phyloP scores from a whole-genome alignment of 768 basidiomycete genomes.

The Rhodotorula graminis region DNA sequence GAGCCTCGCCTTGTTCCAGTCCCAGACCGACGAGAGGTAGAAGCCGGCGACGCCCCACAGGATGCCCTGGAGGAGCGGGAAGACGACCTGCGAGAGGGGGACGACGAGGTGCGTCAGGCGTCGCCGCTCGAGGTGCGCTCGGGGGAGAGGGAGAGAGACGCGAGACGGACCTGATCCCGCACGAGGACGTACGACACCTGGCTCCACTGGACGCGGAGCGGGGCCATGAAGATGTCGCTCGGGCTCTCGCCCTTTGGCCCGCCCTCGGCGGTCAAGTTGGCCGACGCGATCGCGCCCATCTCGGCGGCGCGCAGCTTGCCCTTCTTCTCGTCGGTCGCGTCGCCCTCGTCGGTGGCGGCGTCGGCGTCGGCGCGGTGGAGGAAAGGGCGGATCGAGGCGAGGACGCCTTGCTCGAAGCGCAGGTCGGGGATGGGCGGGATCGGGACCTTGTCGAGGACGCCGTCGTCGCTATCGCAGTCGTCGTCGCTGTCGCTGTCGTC shows the following conservation, averaged over 20 bases:
- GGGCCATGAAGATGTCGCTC: constrained; percentile 17
- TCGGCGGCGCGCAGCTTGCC: not conserved
- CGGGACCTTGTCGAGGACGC: constrained; percentile 3
- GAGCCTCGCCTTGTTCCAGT: constrained; percentile 5
- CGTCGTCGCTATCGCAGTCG: not conserved
- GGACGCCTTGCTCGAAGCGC: constrained; percentile 41
- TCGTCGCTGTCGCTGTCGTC: not conserved
- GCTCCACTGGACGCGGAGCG: constrained; percentile 34
- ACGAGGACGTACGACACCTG: constrained; percentile 35
- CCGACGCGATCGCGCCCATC: constrained; percentile 2
- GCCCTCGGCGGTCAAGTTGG: constrained; percentile 8
- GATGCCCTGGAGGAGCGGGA: constrained; percentile 20
- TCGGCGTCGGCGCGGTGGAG: constrained; percentile 8
- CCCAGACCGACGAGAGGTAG: not conserved
- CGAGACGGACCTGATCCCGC: constrained; percentile 38
- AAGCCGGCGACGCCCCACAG: constrained; percentile 10
- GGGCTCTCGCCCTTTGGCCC: not conserved
- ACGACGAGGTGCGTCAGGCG: too few species aligned
- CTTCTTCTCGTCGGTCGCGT: not conserved
- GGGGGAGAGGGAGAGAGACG: not conserved
- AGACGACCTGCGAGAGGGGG: constrained; percentile 15
- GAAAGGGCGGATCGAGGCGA: constrained; percentile 39
- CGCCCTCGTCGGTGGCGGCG: not conserved
- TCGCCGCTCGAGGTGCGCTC: too few species aligned
- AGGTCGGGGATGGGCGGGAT: constrained; percentile 41